Evolutionary conservation across 1,139 yeast genomes (phyloP).

Genomic region (Blastobotrys illinoisensis): DNA sequence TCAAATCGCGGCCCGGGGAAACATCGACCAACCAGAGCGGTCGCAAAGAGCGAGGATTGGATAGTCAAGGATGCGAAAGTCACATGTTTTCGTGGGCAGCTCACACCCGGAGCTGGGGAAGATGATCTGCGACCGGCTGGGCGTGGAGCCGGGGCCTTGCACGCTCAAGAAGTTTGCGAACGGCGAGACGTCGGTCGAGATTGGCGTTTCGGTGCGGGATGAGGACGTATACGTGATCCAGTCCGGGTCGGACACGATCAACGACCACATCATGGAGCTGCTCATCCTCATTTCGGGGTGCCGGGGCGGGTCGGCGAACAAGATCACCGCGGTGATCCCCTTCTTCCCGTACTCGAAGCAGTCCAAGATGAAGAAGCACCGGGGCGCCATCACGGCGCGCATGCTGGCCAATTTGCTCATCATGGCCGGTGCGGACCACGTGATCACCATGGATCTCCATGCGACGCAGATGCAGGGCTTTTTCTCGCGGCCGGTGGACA

Average conservation of each 20-base stretch:
- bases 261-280: conserved; percentile 95
- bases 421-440: conserved; percentile 99
- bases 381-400: conserved; percentile 99
- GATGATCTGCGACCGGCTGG: conserved; percentile 82
- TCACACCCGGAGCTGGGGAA: conserved; percentile 93
- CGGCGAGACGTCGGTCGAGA: conserved; percentile 95
- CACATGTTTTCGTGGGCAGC: conserved; percentile 92
- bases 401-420: conserved; percentile 93
- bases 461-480: conserved; percentile 99
- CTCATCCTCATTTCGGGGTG: conserved; percentile 91
- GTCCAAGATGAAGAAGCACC: conserved; percentile 94
- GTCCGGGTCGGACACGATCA: conserved; percentile 82
- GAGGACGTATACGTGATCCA: conserved; percentile 96
- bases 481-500: conserved; percentile 94
- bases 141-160: conserved; percentile 95
- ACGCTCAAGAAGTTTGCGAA: conserved; percentile 86
- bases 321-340: conserved; percentile 95
- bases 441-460: conserved; percentile 95
- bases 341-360: conserved; percentile 97
- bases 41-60: background rate
- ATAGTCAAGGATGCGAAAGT: conserved; percentile 70
- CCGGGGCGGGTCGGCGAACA: conserved; percentile 94
- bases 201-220: conserved; percentile 90
- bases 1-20: background rate
- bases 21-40: background rate